Percentiles rank a stretch among this genome's conserved stretches.
These are phyloP conservation scores for Mycothermus thermophilus DNA, from an alignment of 495 filamentous ascomycete genomes.

Conservation along the genomic window DNA sequence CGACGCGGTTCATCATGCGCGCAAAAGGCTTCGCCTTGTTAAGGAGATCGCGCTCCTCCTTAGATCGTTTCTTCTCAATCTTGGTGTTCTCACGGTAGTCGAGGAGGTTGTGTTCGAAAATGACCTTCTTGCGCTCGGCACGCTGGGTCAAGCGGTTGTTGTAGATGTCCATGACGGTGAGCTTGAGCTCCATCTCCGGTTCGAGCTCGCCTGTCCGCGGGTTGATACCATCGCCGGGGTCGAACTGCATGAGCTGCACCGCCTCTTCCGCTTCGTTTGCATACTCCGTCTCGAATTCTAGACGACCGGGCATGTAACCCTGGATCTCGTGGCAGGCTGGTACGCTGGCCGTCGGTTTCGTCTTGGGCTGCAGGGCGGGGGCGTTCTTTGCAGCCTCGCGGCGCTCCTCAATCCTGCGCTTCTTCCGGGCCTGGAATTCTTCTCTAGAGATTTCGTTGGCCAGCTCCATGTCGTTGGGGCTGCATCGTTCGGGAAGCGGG, in stretches of 20 bases:
- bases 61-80: slow-evolving; percentile 84
- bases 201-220: slow-evolving; percentile 69
- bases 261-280: slow-evolving; percentile 97
- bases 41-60: slow-evolving; percentile 80
- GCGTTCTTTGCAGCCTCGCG: slow-evolving; percentile 80
- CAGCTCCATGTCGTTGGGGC: slow-evolving; percentile 63
- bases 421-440: slow-evolving; percentile 87
- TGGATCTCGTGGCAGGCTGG: slow-evolving; percentile 95
- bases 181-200: slow-evolving; percentile 91
- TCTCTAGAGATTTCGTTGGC: slow-evolving; percentile 71
- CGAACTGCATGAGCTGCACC: slow-evolving; percentile 95
- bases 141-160: slow-evolving; percentile 81
- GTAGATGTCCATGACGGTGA: slow-evolving; percentile 98
- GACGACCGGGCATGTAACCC: slow-evolving; percentile 93
- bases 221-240: slow-evolving; percentile 85
- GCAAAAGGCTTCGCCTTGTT: slow-evolving; percentile 93
- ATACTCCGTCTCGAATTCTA: slow-evolving; percentile 97
- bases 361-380: slow-evolving; percentile 72
- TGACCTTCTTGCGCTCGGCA: slow-evolving; percentile 89
- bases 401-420: slow-evolving; percentile 81
- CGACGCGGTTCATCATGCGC: slow-evolving; percentile 85
- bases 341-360: slow-evolving; percentile 87
- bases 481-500: slow-evolving; percentile 70
- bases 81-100: slow-evolving; percentile 84
- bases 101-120: slow-evolving; percentile 86